Evolutionary conservation across 345 rosid genomes (phyloP), one percentile per base, ranked within the genome.

Genomic region (Bruguiera sexangula): DNA sequence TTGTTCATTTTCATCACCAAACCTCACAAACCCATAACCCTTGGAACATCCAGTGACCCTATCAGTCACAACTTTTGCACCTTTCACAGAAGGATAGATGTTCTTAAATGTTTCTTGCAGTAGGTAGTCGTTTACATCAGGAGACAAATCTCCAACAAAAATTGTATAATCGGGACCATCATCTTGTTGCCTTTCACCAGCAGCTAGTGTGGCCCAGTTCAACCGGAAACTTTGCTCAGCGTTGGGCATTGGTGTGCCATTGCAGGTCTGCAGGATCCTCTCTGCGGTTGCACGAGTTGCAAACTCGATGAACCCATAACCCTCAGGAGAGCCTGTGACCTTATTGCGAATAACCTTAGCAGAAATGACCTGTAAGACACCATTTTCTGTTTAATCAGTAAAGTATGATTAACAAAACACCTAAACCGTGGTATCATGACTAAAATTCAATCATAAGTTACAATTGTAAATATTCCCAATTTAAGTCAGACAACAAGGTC

Each of bases 1-100:
- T 72, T 95, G 97, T 61, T 95, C 99, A 65, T 27, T 78, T 78
- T 95, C 96, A 78, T 95, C 96, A 6, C 79, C 89, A 81, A 95
- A 92, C 62, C 88, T 89, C 54, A 95, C 96, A 87, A 95, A 95
- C 34, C 97, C 99, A 82, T 95, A 95, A 0, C 99, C 99, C 82
- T 95, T 92, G 21, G 99, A 85, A 21, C 96, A 89, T 53, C 97
- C 99, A 46, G 97, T 95, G 24, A 76, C 71, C 86, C 96, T 88
- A 78, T 95, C 99, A 34, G 84, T 89, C 22, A 95, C 96, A 70
- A 90, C 90, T 81, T 92, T 96, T 2, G 97, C 97, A 68, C 99
- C 96, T 77, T 89, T 94, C 59, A 92, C 86, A 27, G 99, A 87
- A 2, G 82, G 34, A 61, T 92, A 92, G 10, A 81, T 71, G 15